Base-by-base conservation (phyloP, 2,329 filamentous ascomycete species). In the Xylaria multiplex region DNA sequence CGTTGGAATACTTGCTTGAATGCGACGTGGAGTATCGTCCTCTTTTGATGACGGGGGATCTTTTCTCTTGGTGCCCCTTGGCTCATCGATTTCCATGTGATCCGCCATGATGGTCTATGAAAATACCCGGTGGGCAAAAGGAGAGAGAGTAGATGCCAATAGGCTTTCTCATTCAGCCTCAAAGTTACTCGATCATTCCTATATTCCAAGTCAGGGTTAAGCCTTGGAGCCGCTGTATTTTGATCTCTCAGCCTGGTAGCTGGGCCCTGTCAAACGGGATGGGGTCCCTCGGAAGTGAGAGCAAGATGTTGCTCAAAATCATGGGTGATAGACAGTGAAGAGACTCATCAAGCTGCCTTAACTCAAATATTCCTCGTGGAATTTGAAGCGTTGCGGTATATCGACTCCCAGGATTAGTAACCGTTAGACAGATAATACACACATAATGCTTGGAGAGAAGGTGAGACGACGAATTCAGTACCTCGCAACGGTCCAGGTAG, bases 61-160 rank as follows among this genome's bases (percentile, higher is more conserved):
- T 71, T 86, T 87, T 50, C 85, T 78, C 77, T 87, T 87, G 63
- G 76, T 80, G 59, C 84, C 83, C 48, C 77, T 75, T 35, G 78
- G 75, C 59, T 72, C 74, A 66, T 84, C 81, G 54, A 84, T 59
- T 45, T 84, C 82, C 81, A 85, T 85, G 46, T 70, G 67, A 50
- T 83, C 81, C 42, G 67, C 61, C 75, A 76, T 77, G 45, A 46
- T 64, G 59, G 30, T 52, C 53, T 37, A 61, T 30, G 62, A 49
- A 40, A 30, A 30, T 32, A 32, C 16, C 19, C 55, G 37, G 45
- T 24, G 32, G n/a, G 37, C 2, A 35, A 27, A 48, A 45, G 35
- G 43, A 43, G 46, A 43, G 46, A 61, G 49, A 58, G 60, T 54
- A 42, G 19, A 53, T 24, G n/a, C 22, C 30, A 53, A 30, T 30